phyloP scores from a whole-genome alignment of 345 rosid species.

The Hevea brasiliensis region DNA sequence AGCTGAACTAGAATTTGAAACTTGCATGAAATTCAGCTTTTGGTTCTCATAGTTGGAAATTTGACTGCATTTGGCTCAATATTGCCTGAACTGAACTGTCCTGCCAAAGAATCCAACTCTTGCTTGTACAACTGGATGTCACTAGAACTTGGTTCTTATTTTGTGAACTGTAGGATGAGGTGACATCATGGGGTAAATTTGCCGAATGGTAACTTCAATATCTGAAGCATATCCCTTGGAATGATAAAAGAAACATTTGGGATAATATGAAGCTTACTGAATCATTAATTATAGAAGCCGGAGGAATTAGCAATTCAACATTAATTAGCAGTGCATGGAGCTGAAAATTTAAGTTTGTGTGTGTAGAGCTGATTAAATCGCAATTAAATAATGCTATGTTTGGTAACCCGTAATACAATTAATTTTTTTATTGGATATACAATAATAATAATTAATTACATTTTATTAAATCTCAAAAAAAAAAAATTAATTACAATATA shows the following conservation, averaged over 20 bases:
- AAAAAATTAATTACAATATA: too few species aligned
- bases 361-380: too few species aligned
- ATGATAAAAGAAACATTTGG: not conserved
- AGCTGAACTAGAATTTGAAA: not conserved
- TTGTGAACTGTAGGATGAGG: not conserved
- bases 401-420: too few species aligned
- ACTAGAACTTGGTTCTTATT: not conserved
- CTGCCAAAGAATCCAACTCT: not conserved
- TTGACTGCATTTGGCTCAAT: not conserved
- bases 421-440: too few species aligned
- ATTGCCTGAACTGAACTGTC: not conserved
- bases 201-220: not conserved
- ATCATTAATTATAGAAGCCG: not conserved
- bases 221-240: constrained; percentile 3
- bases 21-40: not conserved
- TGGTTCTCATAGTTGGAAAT: not conserved
- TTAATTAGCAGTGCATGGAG: too few species aligned
- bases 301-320: not conserved
- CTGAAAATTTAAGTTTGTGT: too few species aligned
- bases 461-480: too few species aligned
- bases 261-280: too few species aligned
- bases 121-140: not conserved
- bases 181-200: not conserved
- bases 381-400: too few species aligned
- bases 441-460: too few species aligned